Percentiles rank a stretch among this genome's conserved stretches.
Conservation (phyloP, 129 eudicot genomes). For the Saposhnikovia divaricata region DNA sequence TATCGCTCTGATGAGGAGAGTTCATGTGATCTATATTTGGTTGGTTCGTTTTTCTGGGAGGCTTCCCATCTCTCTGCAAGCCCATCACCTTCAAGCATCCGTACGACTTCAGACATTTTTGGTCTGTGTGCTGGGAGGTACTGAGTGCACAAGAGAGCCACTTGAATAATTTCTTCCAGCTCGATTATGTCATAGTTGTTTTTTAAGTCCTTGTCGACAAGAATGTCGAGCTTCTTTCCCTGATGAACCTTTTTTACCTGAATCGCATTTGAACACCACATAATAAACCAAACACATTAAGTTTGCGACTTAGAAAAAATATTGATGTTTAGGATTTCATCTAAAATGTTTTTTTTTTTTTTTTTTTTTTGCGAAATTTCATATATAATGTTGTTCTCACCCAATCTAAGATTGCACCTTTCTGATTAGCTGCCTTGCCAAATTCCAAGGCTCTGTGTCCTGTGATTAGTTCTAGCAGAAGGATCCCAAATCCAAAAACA, state of each 20-base stretch:
- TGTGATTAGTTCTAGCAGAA: slow-evolving; percentile 70
- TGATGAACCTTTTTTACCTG: slow-evolving; percentile 71
- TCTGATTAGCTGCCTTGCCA: slow-evolving; percentile 77
- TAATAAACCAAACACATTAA: background rate
- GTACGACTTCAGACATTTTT: slow-evolving; percentile 84
- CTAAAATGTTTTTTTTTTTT: background rate
- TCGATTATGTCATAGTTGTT: slow-evolving; percentile 50
- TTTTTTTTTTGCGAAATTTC: too few relatives aligned
- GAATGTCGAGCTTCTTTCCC: slow-evolving; percentile 59
- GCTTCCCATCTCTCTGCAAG: slow-evolving; percentile 89
- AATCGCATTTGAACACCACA: background rate
- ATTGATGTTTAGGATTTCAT: background rate
- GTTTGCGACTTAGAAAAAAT: background rate
- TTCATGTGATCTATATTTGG: slow-evolving; percentile 47
- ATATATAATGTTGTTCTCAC: slow-evolving; percentile 25
- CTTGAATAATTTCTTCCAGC: slow-evolving; percentile 75
- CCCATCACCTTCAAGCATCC: slow-evolving; percentile 86
- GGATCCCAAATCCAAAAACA: slow-evolving; percentile 82
- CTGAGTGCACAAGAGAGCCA: slow-evolving; percentile 79
- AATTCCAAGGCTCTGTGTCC: slow-evolving; percentile 79
- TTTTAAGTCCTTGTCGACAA: slow-evolving; percentile 63
- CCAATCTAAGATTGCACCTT: slow-evolving; percentile 88
- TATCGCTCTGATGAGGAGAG: slow-evolving; percentile 65
- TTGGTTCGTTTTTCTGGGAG: slow-evolving; percentile 52
- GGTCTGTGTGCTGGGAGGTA: slow-evolving; percentile 76